These are phyloP conservation scores for Hibiscus trionum DNA, from an alignment of 345 rosid genomes.

Conservation along the genomic window DNA sequence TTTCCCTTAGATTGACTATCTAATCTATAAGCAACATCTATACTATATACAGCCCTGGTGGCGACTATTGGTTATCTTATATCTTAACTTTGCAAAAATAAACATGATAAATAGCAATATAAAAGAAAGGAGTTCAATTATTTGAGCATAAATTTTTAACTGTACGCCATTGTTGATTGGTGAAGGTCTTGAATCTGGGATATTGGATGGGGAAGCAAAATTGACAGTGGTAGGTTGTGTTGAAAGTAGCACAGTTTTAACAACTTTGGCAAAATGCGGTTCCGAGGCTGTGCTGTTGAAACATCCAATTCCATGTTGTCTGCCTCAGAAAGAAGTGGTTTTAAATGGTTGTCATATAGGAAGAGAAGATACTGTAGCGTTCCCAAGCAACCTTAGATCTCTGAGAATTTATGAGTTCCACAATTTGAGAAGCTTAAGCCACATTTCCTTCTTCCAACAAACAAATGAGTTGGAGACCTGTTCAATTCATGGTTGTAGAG, in stretches of 20 bases:
- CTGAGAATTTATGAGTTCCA: neutral
- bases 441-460: neutral
- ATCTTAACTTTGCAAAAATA: no score
- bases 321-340: neutral
- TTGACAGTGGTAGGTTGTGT: neutral
- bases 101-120: neutral
- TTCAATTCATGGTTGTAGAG: neutral
- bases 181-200: neutral
- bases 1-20: no score
- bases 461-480: neutral
- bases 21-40: no score
- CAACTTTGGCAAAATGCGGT: neutral
- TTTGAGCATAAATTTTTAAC: neutral
- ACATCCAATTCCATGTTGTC: neutral
- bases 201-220: neutral
- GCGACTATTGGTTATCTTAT: no score
- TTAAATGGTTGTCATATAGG: neutral
- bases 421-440: neutral
- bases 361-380: neutral
- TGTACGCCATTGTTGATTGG: neutral
- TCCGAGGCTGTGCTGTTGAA: neutral
- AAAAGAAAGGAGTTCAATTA: neutral
- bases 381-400: neutral
- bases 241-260: neutral
- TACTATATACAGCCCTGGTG: no score